Conservation (phyloP, 345 rosid genomes). For the Syzygium oleosum region DNA sequence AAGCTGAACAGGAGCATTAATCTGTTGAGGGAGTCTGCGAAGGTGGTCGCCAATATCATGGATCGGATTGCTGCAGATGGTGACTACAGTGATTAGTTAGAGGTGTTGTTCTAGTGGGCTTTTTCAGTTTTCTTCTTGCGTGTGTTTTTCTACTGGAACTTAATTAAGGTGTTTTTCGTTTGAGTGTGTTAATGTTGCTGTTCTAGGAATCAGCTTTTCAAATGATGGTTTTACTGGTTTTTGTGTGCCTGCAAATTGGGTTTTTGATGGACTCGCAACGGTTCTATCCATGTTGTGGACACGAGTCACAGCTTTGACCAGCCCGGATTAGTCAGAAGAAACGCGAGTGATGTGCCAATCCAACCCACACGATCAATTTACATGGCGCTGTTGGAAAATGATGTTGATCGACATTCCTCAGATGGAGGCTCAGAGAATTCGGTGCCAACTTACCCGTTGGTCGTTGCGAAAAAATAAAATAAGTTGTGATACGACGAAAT, state of each 20-base stretch:
- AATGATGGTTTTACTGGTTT: background rate
- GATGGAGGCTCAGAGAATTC: background rate
- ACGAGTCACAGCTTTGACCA: no score
- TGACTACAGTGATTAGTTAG: background rate
- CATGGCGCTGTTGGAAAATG: background rate
- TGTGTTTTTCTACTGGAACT: background rate
- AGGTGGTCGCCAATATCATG: constrained; percentile 8
- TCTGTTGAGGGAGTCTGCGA: constrained; percentile 11
- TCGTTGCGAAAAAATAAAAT: background rate
- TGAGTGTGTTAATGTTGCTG: background rate
- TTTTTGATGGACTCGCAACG: background rate
- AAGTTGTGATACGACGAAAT: background rate
- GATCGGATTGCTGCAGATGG: background rate
- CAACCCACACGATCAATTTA: background rate
- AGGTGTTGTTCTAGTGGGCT: background rate
- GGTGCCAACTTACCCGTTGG: background rate
- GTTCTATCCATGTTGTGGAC: background rate
- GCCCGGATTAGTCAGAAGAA: background rate
- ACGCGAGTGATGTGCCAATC: background rate
- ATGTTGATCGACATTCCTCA: background rate
- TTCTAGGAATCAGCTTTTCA: constrained; percentile 2
- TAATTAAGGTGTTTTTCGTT: no score
- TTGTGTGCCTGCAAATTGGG: background rate
- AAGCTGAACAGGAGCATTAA: constrained; percentile 15
- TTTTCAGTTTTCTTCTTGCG: background rate